Conservation (phyloP, 2,329 filamentous ascomycete genomes). For the Cytospora piceae region DNA sequence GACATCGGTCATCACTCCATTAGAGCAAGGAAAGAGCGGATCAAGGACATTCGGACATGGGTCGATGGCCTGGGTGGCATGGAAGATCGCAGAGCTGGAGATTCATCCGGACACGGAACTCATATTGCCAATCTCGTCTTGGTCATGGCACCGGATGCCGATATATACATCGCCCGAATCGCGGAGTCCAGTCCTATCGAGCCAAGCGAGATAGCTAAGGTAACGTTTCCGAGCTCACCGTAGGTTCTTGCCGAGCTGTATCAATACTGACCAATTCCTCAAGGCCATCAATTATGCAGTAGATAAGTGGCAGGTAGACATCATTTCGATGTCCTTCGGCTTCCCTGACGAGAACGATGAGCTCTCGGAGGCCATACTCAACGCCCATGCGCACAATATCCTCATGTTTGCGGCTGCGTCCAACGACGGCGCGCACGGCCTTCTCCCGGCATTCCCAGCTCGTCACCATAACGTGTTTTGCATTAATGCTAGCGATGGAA, state of each 20-base stretch:
- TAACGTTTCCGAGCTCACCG: neutral
- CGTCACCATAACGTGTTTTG: too few relatives aligned
- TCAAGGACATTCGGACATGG: neutral
- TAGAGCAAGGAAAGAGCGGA: neutral
- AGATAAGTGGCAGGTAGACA: neutral
- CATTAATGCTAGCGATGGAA: too few relatives aligned
- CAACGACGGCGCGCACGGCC: neutral
- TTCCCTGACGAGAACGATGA: neutral
- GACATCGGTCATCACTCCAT: neutral
- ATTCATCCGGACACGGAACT: neutral
- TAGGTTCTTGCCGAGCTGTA: neutral
- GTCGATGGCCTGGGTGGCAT: neutral
- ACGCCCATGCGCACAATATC: neutral
- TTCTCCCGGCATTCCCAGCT: too few relatives aligned
- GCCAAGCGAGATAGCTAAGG: neutral
- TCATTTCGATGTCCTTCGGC: constrained; percentile 5
- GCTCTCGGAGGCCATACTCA: neutral
- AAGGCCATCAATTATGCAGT: neutral
- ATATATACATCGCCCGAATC: constrained; percentile 7
- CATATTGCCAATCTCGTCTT: neutral
- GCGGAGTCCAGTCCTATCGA: neutral
- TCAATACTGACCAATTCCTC: neutral
- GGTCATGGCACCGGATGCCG: neutral
- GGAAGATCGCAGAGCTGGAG: neutral
- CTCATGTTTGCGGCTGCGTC: constrained; percentile 5